These are phyloP conservation scores for Verticillium klebahnii DNA, from an alignment of 2,329 filamentous ascomycete species.

Conservation along the genomic window DNA sequence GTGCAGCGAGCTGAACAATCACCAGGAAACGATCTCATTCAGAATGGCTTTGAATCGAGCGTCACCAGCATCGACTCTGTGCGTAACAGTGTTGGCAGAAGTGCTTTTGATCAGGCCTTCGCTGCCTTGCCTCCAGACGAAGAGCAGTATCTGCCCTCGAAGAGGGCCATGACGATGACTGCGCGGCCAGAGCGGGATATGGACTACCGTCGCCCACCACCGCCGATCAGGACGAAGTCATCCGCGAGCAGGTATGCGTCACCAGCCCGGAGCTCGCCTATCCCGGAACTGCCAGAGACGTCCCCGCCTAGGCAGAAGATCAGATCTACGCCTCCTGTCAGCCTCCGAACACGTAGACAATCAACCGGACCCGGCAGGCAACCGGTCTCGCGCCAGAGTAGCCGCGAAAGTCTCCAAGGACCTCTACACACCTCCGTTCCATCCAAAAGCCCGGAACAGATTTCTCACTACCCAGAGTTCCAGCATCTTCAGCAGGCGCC, in stretches of 20 bases:
- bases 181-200: slow-evolving; percentile 3
- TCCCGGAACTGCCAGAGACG: slow-evolving; percentile 21
- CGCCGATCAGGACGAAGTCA: slow-evolving; percentile 1
- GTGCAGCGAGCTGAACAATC: background rate
- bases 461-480: background rate
- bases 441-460: background rate
- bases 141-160: slow-evolving; percentile 7
- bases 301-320: slow-evolving; percentile 19
- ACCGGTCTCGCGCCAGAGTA: background rate
- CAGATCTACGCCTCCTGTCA: slow-evolving; percentile 35
- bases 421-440: background rate
- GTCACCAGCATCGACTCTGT: slow-evolving; percentile 15
- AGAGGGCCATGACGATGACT: slow-evolving; percentile 25
- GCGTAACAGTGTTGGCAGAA: slow-evolving; percentile 18
- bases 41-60: slow-evolving; percentile 12
- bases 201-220: background rate
- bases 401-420: background rate
- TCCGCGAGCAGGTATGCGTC: background rate
- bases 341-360: slow-evolving; percentile 28
- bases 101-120: slow-evolving; percentile 21
- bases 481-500: slow-evolving; percentile 1
- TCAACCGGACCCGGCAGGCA: background rate
- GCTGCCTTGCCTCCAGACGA: slow-evolving; percentile 6
- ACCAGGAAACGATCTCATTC: slow-evolving; percentile 9
- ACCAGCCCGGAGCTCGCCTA: slow-evolving; percentile 12